A percentile compares a stretch with the other conserved stretches of the same genome.
These are phyloP conservation scores for Geosmithia flava DNA, from an alignment of 2,329 filamentous ascomycete species.

Conservation along the genomic window DNA sequence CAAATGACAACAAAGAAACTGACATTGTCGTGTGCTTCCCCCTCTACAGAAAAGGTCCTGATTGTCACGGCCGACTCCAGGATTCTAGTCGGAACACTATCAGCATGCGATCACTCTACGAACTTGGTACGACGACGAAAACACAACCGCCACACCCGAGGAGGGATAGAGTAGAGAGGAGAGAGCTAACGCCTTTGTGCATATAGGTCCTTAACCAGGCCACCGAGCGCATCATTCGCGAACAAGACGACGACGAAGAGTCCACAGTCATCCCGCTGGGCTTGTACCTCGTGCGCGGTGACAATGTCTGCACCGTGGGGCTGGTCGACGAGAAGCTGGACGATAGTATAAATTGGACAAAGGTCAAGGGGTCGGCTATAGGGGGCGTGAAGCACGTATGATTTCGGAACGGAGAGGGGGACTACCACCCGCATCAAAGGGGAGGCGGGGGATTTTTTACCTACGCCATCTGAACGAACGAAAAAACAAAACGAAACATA, in stretches of 20 bases:
- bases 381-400: constrained; percentile 65
- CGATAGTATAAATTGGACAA: constrained; percentile 80
- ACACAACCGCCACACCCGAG: neutral
- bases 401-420: neutral
- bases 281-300: constrained; percentile 82
- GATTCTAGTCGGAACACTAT: constrained; percentile 69
- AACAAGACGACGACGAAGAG: constrained; percentile 68
- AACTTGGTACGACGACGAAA: constrained; percentile 51
- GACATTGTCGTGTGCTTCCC: neutral
- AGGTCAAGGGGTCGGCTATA: constrained; percentile 76
- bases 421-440: neutral
- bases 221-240: constrained; percentile 81
- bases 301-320: constrained; percentile 86
- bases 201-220: constrained; percentile 76
- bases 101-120: constrained; percentile 81
- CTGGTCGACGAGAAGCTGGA: constrained; percentile 85
- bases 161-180: neutral
- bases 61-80: constrained; percentile 89
- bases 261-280: constrained; percentile 75
- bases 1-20: neutral
- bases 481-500: too few species aligned
- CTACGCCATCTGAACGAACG: too few species aligned
- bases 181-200: neutral
- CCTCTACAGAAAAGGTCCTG: constrained; percentile 65
- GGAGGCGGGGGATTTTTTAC: neutral